These are phyloP conservation scores for Crassisporium funariophilum DNA, from an alignment of 768 basidiomycete genomes.

Conservation along the genomic window DNA sequence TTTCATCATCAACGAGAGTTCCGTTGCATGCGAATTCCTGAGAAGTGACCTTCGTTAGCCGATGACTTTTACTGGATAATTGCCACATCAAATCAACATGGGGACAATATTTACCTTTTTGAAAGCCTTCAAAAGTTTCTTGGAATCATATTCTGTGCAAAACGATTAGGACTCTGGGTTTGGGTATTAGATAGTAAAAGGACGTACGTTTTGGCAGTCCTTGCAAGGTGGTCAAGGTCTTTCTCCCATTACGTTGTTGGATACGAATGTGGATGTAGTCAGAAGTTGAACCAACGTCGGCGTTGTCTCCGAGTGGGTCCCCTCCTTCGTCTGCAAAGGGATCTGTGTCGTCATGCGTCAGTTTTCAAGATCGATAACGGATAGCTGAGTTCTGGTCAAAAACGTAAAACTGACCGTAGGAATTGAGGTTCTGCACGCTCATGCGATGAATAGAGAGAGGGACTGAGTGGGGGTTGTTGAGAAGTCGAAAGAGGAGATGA, in stretches of 20 bases:
- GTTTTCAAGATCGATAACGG: conserved; percentile 24
- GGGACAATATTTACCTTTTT: conserved; percentile 74
- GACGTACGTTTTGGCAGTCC: conserved; percentile 85
- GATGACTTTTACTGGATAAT: too few relatives aligned
- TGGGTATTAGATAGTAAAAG: conserved; percentile 8
- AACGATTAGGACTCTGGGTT: conserved; percentile 11
- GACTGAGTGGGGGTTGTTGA: conserved; percentile 47
- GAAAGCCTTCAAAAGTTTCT: conserved; percentile 98
- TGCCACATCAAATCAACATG: neutral
- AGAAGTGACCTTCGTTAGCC: conserved; percentile 5
- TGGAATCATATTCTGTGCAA: conserved; percentile 84
- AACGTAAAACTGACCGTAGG: conserved; percentile 59
- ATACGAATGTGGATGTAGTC: conserved; percentile 96
- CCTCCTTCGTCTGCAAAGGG: conserved; percentile 97
- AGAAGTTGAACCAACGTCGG: conserved; percentile 79
- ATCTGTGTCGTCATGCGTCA: conserved; percentile 50
- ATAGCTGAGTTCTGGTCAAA: neutral
- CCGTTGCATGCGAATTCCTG: conserved; percentile 99
- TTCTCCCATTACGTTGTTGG: conserved; percentile 98
- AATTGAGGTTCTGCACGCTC: conserved; percentile 91
- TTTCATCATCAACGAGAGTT: conserved; percentile 92
- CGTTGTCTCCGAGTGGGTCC: conserved; percentile 72
- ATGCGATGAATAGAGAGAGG: conserved; percentile 68
- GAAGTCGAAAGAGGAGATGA: conserved; percentile 29
- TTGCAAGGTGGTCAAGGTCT: conserved; percentile 97